A percentile compares a stretch with the other conserved stretches of the same genome.
phyloP scores from a whole-genome alignment of 2,329 filamentous ascomycete genomes.

The Epichloe sylvatica region DNA sequence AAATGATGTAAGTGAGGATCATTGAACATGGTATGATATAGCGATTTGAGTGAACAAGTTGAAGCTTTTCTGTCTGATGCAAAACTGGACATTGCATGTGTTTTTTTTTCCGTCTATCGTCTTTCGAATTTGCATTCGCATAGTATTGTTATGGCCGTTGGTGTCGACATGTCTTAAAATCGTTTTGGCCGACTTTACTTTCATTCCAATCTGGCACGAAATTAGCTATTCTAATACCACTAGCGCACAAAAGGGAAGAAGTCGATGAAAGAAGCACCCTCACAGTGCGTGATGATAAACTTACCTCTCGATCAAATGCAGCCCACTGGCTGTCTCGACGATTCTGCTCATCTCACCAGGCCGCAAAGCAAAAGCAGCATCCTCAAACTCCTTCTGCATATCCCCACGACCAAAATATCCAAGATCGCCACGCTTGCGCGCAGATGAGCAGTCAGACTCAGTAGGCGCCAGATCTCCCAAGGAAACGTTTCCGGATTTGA shows the following conservation, averaged over 20 bases:
- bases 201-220: not conserved
- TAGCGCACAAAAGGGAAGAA: not conserved
- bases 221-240: not conserved
- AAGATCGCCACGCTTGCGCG: constrained; percentile 84
- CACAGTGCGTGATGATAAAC: constrained; percentile 4
- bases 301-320: constrained; percentile 92
- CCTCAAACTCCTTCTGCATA: constrained; percentile 98
- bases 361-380: constrained; percentile 81
- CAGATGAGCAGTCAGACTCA: constrained; percentile 92
- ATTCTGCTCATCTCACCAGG: constrained; percentile 75
- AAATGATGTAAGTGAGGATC: not conserved
- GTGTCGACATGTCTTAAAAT: not conserved
- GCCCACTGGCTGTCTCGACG: constrained; percentile 82
- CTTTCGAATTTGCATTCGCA: not conserved
- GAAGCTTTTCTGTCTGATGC: not conserved
- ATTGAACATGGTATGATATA: not conserved
- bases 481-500: constrained; percentile 51
- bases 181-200: not conserved
- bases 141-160: not conserved
- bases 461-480: constrained; percentile 74
- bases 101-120: not conserved
- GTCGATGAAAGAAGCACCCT: not conserved
- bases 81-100: not conserved
- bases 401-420: constrained; percentile 89
- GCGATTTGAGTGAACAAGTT: not conserved